Evolutionary conservation across 495 filamentous ascomycete species (phyloP).

Genomic region (Penicillium bialowiezense): DNA sequence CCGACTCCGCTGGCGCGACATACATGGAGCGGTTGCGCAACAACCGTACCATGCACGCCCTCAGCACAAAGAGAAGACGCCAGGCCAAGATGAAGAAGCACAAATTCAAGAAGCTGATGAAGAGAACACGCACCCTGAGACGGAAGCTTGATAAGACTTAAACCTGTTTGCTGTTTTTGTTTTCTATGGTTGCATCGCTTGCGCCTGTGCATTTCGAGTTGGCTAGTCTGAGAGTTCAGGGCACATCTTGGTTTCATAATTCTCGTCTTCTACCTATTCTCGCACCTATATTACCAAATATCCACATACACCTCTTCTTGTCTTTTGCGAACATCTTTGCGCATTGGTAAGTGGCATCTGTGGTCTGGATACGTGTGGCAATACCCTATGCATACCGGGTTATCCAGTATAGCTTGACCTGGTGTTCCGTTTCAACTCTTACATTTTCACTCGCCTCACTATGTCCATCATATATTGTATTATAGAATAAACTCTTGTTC

Average conservation of each 20-base stretch:
- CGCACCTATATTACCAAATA: conserved; percentile 16
- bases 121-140: conserved; percentile 82
- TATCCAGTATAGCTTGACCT: conserved; percentile 20
- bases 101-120: conserved; percentile 99
- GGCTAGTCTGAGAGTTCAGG: conserved; percentile 22
- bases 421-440: conserved; percentile 4
- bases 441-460: background rate
- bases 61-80: conserved; percentile 84
- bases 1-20: conserved; percentile 27
- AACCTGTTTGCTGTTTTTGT: conserved; percentile 4
- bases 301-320: conserved; percentile 13
- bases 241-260: conserved; percentile 23
- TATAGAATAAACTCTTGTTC: background rate
- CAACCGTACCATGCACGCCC: conserved; percentile 51
- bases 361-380: conserved; percentile 5
- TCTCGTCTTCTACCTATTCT: conserved; percentile 9
- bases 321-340: background rate
- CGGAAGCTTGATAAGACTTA: conserved; percentile 69
- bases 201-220: conserved; percentile 25
- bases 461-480: background rate
- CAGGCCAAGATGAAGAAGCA: conserved; percentile 99
- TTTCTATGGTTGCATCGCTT: conserved; percentile 25
- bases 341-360: background rate
- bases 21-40: conserved; percentile 42
- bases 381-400: conserved; percentile 15